Percentiles rank a stretch among this genome's conserved stretches.
These are phyloP conservation scores for Prunus padus DNA, from an alignment of 306 rosid genomes.

Conservation along the genomic window DNA sequence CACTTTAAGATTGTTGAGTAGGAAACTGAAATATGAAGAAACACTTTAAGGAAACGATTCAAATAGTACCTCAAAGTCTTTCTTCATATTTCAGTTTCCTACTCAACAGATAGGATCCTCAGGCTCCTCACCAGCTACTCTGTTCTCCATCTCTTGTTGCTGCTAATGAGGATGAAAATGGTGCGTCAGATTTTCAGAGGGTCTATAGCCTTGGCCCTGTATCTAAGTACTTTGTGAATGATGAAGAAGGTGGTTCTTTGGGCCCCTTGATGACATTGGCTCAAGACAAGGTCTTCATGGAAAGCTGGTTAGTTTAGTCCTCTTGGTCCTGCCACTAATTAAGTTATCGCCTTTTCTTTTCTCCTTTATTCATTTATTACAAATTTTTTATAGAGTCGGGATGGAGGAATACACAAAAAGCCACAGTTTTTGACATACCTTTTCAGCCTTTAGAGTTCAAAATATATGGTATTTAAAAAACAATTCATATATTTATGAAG, in stretches of 20 bases:
- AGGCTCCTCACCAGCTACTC: slow-evolving; percentile 47
- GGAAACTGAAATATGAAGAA: too few relatives aligned
- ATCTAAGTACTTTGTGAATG: slow-evolving; percentile 24
- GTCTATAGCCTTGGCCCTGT: slow-evolving; percentile 39
- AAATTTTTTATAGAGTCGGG: background rate
- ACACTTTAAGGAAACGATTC: too few relatives aligned
- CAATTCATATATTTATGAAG: too few relatives aligned
- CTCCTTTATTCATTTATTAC: background rate
- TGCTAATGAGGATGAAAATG: background rate
- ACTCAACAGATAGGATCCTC: slow-evolving; percentile 56
- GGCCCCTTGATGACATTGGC: slow-evolving; percentile 26
- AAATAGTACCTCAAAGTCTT: too few relatives aligned
- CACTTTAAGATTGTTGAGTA: too few relatives aligned
- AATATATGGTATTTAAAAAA: too few relatives aligned
- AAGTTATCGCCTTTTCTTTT: background rate
- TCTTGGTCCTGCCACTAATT: background rate
- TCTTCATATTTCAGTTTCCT: too few relatives aligned
- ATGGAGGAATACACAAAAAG: too few relatives aligned
- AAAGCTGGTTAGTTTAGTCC: slow-evolving; percentile 31
- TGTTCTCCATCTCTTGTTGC: slow-evolving; percentile 23
- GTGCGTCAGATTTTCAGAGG: slow-evolving; percentile 7
- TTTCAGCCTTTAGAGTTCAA: too few relatives aligned
- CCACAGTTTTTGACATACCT: too few relatives aligned
- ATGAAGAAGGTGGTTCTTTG: slow-evolving; percentile 43
- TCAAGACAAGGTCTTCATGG: slow-evolving; percentile 36